These are phyloP conservation scores for Incumbomyces delicatus DNA, from an alignment of 2,329 filamentous ascomycete species.

Conservation along the genomic window DNA sequence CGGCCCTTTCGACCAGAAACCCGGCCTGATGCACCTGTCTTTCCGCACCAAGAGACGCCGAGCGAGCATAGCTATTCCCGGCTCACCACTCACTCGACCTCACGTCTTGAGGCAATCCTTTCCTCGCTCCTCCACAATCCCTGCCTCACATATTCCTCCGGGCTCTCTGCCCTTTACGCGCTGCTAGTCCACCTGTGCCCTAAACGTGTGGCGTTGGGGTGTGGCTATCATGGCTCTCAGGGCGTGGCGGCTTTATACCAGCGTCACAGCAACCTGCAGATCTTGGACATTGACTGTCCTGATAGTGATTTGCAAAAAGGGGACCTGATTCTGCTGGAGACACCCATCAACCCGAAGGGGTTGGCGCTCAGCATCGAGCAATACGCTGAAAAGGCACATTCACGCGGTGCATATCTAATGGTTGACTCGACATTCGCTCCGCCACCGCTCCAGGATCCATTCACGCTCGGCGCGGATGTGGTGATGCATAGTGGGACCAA, in stretches of 20 bases:
- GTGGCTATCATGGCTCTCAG: conserved; percentile 89
- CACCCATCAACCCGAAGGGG: conserved; percentile 83
- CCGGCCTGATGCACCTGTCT: conserved; percentile 4
- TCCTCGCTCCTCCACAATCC: conserved; percentile 60
- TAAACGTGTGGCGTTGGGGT: conserved; percentile 67
- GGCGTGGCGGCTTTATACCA: conserved; percentile 65
- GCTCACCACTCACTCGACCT: conserved; percentile 65
- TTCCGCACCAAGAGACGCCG: conserved; percentile 10
- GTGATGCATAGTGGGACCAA: conserved; percentile 93
- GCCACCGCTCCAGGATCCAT: conserved; percentile 79
- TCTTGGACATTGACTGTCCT: conserved; percentile 61
- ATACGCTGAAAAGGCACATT: conserved; percentile 64
- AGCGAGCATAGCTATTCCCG: conserved; percentile 71
- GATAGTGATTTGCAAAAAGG: conserved; percentile 59
- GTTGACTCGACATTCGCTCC: conserved; percentile 92
- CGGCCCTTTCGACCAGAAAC: conserved; percentile 40
- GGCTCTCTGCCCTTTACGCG: conserved; percentile 80
- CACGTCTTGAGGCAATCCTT: conserved; percentile 76
- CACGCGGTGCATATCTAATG: conserved; percentile 62
- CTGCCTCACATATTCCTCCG: conserved; percentile 68
- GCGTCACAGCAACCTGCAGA: conserved; percentile 65
- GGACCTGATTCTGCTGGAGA: conserved; percentile 86
- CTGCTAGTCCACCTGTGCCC: conserved; percentile 78
- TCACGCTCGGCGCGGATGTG: conserved; percentile 68
- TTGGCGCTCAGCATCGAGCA: conserved; percentile 62